These are phyloP conservation scores for Tuber calosporum DNA, from an alignment of 495 filamentous ascomycete species.

Conservation along the genomic window DNA sequence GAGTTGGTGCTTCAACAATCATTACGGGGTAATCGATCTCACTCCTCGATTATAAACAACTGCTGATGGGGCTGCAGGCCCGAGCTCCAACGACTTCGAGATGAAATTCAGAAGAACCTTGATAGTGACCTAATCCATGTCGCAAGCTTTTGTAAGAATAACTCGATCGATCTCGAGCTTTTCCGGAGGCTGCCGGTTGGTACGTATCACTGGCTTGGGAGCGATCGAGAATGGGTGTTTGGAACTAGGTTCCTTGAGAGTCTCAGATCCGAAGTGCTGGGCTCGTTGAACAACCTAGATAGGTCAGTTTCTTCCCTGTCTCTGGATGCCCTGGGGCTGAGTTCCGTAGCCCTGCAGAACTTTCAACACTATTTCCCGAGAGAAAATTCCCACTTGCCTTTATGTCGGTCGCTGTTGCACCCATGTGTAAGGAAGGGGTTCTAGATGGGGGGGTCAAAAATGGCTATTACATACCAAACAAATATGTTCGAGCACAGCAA, in stretches of 20 bases:
- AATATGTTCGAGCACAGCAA: no score
- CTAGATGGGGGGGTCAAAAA: no score
- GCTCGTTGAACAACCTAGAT: no score
- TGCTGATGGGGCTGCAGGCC: conserved; percentile 14
- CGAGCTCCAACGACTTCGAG: conserved; percentile 30
- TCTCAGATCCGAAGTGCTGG: no score
- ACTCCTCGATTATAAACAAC: conserved; percentile 4
- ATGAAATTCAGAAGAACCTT: conserved; percentile 21
- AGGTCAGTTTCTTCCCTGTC: no score
- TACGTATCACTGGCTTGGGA: conserved; percentile 28
- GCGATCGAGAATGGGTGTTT: conserved; percentile 31
- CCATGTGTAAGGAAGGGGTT: no score
- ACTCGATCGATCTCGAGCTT: conserved; percentile 31
- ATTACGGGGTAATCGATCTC: conserved; percentile 26
- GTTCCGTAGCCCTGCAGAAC: no score
- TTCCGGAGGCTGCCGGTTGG: conserved; percentile 33
- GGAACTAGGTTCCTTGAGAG: conserved; percentile 22
- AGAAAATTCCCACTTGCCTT: no score
- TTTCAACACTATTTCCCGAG: no score
- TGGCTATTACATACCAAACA: no score
- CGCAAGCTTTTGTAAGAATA: conserved; percentile 27
- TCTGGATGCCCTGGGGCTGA: no score
- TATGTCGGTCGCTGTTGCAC: no score
- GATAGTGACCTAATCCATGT: conserved; percentile 24
- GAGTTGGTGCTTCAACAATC: conserved; percentile 33